Percentiles rank a stretch among this genome's conserved stretches.
Conservation (phyloP, 257 asterid genomes). For the Fraxinus anomala region DNA sequence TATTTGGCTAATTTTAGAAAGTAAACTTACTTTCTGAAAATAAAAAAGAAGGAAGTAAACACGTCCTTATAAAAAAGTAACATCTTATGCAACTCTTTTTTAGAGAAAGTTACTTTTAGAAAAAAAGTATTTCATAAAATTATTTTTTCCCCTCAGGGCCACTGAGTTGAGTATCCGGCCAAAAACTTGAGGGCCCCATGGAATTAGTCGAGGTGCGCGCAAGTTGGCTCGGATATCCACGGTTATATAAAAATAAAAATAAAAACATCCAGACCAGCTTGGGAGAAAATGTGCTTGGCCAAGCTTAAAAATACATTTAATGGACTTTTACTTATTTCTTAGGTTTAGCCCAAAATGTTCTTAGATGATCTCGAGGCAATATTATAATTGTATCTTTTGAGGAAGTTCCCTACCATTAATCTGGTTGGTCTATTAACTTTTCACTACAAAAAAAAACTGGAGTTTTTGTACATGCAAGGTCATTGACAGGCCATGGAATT, state of each 20-base stretch:
- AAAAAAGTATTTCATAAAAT: no score
- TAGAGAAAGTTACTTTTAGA: not conserved
- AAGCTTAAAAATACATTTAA: not conserved
- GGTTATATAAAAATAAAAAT: no score
- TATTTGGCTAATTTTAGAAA: slow-evolving; percentile 8
- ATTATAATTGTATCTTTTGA: not conserved
- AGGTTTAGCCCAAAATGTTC: not conserved
- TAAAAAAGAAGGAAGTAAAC: no score
- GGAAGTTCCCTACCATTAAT: not conserved
- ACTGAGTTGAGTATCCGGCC: no score
- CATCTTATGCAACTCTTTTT: not conserved
- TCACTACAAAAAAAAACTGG: not conserved
- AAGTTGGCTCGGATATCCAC: no score
- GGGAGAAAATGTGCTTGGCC: not conserved
- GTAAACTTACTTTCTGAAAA: not conserved
- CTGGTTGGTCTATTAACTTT: not conserved
- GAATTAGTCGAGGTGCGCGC: no score
- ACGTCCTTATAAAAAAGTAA: not conserved
- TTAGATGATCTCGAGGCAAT: not conserved
- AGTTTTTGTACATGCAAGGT: slow-evolving; percentile 15
- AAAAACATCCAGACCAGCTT: no score
- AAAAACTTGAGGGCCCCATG: no score
- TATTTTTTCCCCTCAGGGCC: no score
- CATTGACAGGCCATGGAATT: slow-evolving; percentile 8
- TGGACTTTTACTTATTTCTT: not conserved